phyloP scores from a whole-genome alignment of 441 rosid species.

The Populus tomentosa region DNA sequence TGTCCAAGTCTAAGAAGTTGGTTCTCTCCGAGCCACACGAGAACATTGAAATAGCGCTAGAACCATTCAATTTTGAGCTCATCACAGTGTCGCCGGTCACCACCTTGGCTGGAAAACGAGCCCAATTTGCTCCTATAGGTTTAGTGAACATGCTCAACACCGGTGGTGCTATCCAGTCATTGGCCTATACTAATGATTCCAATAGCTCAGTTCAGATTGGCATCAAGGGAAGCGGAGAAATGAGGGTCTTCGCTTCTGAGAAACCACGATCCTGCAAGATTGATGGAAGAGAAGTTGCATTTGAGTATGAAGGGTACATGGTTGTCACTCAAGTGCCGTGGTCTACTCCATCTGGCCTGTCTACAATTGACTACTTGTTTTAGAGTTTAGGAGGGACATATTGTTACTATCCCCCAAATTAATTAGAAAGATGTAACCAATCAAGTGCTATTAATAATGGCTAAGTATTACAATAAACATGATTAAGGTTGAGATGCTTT shows the following conservation, averaged over 20 bases:
- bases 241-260: slow-evolving; percentile 44
- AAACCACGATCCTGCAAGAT: slow-evolving; percentile 47
- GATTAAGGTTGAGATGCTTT: background rate
- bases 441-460: background rate
- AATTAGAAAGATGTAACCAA: no score
- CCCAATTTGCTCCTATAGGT: slow-evolving; percentile 58
- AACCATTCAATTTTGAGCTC: slow-evolving; percentile 50
- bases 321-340: background rate
- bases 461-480: background rate
- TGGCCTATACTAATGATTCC: slow-evolving; percentile 12
- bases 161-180: slow-evolving; percentile 56
- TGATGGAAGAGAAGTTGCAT: slow-evolving; percentile 39
- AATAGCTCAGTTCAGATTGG: slow-evolving; percentile 28
- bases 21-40: slow-evolving; percentile 34
- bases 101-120: slow-evolving; percentile 6
- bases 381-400: background rate
- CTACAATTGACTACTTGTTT: background rate
- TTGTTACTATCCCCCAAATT: background rate
- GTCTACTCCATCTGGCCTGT: background rate
- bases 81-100: slow-evolving; percentile 49
- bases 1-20: slow-evolving; percentile 44
- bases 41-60: slow-evolving; percentile 34
- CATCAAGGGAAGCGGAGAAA: slow-evolving; percentile 54
- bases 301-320: background rate
- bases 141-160: slow-evolving; percentile 68